These are phyloP conservation scores for Coemansia sp. DNA, from an alignment of 192 early-diverging fungal genomes.

Conservation along the genomic window DNA sequence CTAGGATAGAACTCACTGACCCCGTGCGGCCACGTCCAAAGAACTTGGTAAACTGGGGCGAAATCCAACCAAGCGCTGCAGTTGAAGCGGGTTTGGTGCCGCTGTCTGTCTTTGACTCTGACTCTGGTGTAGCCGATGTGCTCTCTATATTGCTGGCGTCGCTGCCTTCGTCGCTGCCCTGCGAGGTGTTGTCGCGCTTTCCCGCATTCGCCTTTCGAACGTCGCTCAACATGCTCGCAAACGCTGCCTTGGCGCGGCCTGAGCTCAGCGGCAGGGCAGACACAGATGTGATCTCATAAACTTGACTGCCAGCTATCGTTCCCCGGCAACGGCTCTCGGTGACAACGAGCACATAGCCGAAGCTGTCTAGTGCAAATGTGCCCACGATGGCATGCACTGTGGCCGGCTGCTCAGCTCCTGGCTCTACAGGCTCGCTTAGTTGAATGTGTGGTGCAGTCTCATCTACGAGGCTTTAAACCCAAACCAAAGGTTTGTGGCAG, in stretches of 20 bases:
- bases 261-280: constrained; percentile 35
- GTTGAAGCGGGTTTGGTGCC: not conserved
- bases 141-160: not conserved
- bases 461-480: not conserved
- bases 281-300: constrained; percentile 28
- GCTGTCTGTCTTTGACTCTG: not conserved
- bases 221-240: constrained; percentile 8
- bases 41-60: constrained; percentile 41
- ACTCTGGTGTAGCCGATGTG: not conserved
- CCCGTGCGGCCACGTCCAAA: constrained; percentile 15
- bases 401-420: not conserved
- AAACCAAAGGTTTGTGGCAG: not conserved
- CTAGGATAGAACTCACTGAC: not conserved
- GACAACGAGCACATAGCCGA: constrained; percentile 35
- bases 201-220: not conserved
- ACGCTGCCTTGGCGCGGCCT: constrained; percentile 7
- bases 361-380: constrained; percentile 29
- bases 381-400: constrained; percentile 32
- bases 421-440: not conserved
- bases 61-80: constrained; percentile 26
- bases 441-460: not conserved
- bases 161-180: not conserved
- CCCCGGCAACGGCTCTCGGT: constrained; percentile 33
- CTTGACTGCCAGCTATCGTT: constrained; percentile 16
- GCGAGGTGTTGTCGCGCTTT: not conserved